Evolutionary conservation across 257 asterid species (phyloP), one percentile per base, ranked within the genome.

Genomic region (Gardenia jasminoides): DNA sequence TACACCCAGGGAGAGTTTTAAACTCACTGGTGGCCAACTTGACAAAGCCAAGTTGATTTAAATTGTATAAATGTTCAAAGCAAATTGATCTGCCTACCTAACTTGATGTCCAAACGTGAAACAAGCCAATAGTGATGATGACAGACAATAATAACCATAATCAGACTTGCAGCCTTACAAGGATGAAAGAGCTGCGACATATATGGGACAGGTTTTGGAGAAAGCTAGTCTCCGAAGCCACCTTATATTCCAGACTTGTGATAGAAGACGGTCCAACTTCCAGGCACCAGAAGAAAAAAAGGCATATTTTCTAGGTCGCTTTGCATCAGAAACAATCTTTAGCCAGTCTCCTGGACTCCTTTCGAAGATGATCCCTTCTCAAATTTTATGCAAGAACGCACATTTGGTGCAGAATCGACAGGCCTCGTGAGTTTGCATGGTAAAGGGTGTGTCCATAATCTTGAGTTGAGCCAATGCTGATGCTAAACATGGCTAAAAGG

Each of bases 271-370:
- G 30, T 67, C 76, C 58, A 31, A 52, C 56, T 33, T 31, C 52
- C 48, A 54, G 68, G 48, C 73, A 81, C 41, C 39, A 50, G 74
- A 56, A 1, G 8, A 33, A 54, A 33, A 54, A 61, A 73, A 50
- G 61, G 26, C 59, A 36, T 67, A 76, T 26, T 1, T 30, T 30
- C 82, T 80, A 50, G 71, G 54, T 76, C 59, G 67, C 82, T 79
- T 79, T 79, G 79, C 82, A 73, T 62, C n/a, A 85, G 71, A 24
- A 41, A 24, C 13, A 67, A 39, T 36, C 52, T 74, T 69, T 68
- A 50, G 43, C 13, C 67, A 77, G 13, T 77, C 67, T 43, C 41
- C 7, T 22, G 10, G 46, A 70, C 20, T 31, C 28, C 54, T 10
- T 43, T 30, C 22, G 1, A 8, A 72, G 36, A 67, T 16, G 20